phyloP scores from a whole-genome alignment of 805 yeast species.

The Candida parachauliodes region DNA sequence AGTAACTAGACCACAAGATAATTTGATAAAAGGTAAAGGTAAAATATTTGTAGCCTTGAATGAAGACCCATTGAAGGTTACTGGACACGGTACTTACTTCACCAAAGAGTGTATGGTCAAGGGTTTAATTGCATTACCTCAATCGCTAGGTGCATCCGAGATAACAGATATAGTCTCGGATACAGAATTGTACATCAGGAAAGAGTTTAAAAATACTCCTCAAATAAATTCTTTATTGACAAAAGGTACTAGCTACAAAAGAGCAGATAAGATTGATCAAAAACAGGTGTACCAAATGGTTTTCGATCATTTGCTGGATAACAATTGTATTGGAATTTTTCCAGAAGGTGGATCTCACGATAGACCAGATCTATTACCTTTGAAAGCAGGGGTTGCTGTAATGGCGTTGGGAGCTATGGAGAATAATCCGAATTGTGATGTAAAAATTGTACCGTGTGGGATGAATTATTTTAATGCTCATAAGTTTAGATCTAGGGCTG shows the following conservation, averaged over 20 bases:
- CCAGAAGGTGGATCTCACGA: slow-evolving; percentile 99
- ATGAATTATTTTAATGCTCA: slow-evolving; percentile 97
- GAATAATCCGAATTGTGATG: slow-evolving; percentile 67
- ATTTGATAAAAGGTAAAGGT: slow-evolving; percentile 65
- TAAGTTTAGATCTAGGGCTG: slow-evolving; percentile 92
- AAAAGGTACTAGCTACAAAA: slow-evolving; percentile 57
- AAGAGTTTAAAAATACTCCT: slow-evolving; percentile 58
- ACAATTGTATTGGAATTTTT: slow-evolving; percentile 85
- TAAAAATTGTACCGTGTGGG: slow-evolving; percentile 92
- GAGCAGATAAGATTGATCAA: slow-evolving; percentile 85
- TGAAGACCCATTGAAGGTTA: slow-evolving; percentile 49
- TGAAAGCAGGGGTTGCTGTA: slow-evolving; percentile 96
- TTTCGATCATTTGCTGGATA: slow-evolving; percentile 75
- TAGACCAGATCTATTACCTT: slow-evolving; percentile 83
- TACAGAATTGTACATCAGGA: slow-evolving; percentile 62
- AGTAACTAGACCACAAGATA: slow-evolving; percentile 90
- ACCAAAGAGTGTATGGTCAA: slow-evolving; percentile 55
- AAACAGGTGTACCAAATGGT: slow-evolving; percentile 78
- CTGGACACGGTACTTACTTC: slow-evolving; percentile 68
- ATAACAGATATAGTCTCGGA: slow-evolving; percentile 67
- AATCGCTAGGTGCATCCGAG: slow-evolving; percentile 71
- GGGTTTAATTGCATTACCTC: slow-evolving; percentile 75
- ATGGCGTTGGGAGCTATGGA: slow-evolving; percentile 97
- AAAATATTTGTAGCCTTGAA: slow-evolving; percentile 52
- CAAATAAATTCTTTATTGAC: slow-evolving; percentile 42